Evolutionary conservation across 1,284 basidiomycete species (phyloP), one percentile per base, ranked within the genome.

Genomic region (Ceratobasidium sp.): DNA sequence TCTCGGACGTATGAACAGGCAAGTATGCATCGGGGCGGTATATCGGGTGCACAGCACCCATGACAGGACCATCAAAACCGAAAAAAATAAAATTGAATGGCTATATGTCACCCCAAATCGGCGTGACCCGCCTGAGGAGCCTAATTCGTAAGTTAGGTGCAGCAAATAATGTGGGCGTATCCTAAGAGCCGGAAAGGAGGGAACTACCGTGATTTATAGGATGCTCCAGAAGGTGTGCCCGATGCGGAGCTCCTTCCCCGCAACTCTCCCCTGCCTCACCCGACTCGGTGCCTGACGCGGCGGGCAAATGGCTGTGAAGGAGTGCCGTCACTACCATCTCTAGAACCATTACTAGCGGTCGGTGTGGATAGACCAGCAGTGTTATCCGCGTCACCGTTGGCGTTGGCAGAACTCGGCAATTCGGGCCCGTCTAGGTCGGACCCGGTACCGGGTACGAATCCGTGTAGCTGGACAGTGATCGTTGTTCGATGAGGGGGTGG

Each of bases 401-500:
- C n/a, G n/a, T n/a, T 47, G 22, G 67, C 10, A 20, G 67, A 31
- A 3, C 29, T 35, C 1, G 52, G 52, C 27, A n/a, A n/a, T 22
- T 56, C 54, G 35, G 67, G 42, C 25, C 49, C 67, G 8, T 69
- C 67, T 5, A 50, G 22, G 25, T 58, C 56, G 17, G 56, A 57
- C n/a, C 69, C 69, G 15, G 67, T 71, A 7, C 85, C 83, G 1
- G 84, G 82, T 0, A 80, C 80, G 71, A 89, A 91, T 31, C 86
- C 83, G 67, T 90, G 81, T 13, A 92, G 83, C 67, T 92, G 90
- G 6, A 92, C 85, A 74, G 90, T 90, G 6, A 92, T 76, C 0
- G 90, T 91, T 69, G 84, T 85, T 4, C 82, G 85, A 71, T 84
- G 84, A 0, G 90, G 89, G 0, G 82, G 83, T 6, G 82, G 80